These are phyloP conservation scores for Hypoxylon rickii DNA, from an alignment of 495 filamentous ascomycete species.

Conservation along the genomic window DNA sequence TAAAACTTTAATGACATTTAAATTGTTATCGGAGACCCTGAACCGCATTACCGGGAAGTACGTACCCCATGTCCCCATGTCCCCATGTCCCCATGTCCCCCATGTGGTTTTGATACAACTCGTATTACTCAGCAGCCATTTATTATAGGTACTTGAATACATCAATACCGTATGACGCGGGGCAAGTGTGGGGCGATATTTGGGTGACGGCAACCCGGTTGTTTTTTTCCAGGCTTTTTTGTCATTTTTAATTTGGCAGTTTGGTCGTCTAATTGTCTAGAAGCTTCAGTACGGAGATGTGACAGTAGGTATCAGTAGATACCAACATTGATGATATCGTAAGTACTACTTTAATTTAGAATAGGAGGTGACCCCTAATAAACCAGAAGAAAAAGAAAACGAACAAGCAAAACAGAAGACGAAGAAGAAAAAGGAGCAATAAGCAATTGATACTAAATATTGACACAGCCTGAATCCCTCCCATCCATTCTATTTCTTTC, in stretches of 20 bases:
- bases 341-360: not conserved
- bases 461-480: not conserved
- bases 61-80: not conserved
- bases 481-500: not conserved
- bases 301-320: too few relatives aligned
- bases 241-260: too few relatives aligned
- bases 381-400: not conserved
- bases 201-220: constrained; percentile 16
- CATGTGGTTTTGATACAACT: not conserved
- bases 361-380: not conserved
- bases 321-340: constrained; percentile 23
- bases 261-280: constrained; percentile 2
- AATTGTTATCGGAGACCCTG: constrained; percentile 21
- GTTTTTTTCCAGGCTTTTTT: constrained; percentile 3
- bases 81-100: not conserved
- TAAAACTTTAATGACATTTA: too few relatives aligned
- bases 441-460: too few relatives aligned
- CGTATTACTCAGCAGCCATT: not conserved
- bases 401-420: too few relatives aligned
- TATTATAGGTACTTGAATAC: not conserved
- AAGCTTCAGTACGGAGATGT: constrained; percentile 19
- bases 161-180: constrained; percentile 19
- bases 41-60: constrained; percentile 11
- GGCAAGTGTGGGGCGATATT: constrained; percentile 27
- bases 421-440: too few relatives aligned